phyloP scores from a whole-genome alignment of 2,329 filamentous ascomycete species.

The Stachybotrys echinatus region DNA sequence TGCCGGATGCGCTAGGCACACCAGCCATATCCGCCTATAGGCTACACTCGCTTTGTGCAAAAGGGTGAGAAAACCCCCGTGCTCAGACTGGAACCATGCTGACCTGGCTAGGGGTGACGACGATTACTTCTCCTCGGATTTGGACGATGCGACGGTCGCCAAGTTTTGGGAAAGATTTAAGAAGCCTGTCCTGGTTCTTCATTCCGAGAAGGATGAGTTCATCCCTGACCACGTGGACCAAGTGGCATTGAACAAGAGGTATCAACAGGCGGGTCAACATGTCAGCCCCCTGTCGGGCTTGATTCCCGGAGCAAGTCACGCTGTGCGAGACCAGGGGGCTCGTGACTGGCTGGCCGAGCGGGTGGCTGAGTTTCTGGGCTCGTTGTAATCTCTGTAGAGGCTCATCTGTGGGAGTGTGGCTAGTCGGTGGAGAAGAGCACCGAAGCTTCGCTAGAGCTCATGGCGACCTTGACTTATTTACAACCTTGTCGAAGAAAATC shows the following conservation, averaged over 20 bases:
- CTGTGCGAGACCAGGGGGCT: slow-evolving; percentile 38
- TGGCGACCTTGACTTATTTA: too few species aligned
- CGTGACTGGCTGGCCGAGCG: slow-evolving; percentile 44
- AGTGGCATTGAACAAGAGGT: slow-evolving; percentile 49
- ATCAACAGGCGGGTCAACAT: slow-evolving; percentile 40
- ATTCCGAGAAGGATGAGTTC: slow-evolving; percentile 61
- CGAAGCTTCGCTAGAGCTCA: too few species aligned
- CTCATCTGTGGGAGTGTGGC: too few species aligned
- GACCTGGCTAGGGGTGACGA: slow-evolving; percentile 57
- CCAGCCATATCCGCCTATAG: slow-evolving; percentile 47
- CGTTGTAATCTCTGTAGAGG: too few species aligned
- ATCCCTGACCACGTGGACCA: slow-evolving; percentile 56
- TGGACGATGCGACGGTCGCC: slow-evolving; percentile 50
- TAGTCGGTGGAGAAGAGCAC: too few species aligned
- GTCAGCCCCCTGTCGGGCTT: slow-evolving; percentile 46
- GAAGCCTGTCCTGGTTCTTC: slow-evolving; percentile 58
- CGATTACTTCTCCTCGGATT: slow-evolving; percentile 81
- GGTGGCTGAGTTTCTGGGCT: slow-evolving; percentile 39
- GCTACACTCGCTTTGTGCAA: slow-evolving; percentile 42
- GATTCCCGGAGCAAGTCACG: slow-evolving; percentile 49
- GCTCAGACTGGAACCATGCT: background rate
- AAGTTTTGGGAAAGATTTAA: slow-evolving; percentile 61
- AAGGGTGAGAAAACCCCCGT: slow-evolving; percentile 36
- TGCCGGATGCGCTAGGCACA: slow-evolving; percentile 33
- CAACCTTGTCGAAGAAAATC: background rate